Evolutionary conservation across 1,139 yeast genomes (phyloP).

Genomic region (Suhomyces anneliseae): DNA sequence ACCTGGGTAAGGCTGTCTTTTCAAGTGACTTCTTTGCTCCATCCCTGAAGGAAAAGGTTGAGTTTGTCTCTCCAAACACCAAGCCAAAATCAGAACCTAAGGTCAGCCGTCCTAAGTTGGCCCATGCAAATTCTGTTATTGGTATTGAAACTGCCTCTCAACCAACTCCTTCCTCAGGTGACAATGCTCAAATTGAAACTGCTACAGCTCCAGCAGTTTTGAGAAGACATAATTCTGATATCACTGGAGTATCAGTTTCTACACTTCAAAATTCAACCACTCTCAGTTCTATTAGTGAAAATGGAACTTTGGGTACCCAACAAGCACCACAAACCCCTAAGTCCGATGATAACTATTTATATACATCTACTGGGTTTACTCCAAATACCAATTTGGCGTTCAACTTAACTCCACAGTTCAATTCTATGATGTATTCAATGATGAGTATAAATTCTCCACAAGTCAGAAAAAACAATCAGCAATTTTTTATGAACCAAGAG

Average conservation of each 20-base stretch:
- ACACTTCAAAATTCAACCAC: slow-evolving; percentile 8
- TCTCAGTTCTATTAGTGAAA: slow-evolving; percentile 20
- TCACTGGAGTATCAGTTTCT: slow-evolving; percentile 21
- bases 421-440: slow-evolving; percentile 43
- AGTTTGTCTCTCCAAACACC: slow-evolving; percentile 3
- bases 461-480: slow-evolving; percentile 18
- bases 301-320: slow-evolving; percentile 5
- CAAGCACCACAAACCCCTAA: slow-evolving; percentile 40
- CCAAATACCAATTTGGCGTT: slow-evolving; percentile 28
- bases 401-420: slow-evolving; percentile 47
- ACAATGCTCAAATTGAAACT: neutral
- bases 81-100: slow-evolving; percentile 1
- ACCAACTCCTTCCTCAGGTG: neutral
- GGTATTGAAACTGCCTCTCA: slow-evolving; percentile 28
- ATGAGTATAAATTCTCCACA: slow-evolving; percentile 40
- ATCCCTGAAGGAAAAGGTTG: neutral
- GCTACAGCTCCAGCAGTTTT: slow-evolving; percentile 15
- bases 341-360: slow-evolving; percentile 31
- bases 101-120: slow-evolving; percentile 21
- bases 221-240: slow-evolving; percentile 36
- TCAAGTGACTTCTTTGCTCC: slow-evolving; percentile 24
- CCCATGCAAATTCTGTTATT: slow-evolving; percentile 32
- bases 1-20: slow-evolving; percentile 48
- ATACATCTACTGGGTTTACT: slow-evolving; percentile 35
- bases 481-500: slow-evolving; percentile 33